These are phyloP conservation scores for Pichia scutulata DNA, from an alignment of 805 yeast genomes.

Conservation along the genomic window DNA sequence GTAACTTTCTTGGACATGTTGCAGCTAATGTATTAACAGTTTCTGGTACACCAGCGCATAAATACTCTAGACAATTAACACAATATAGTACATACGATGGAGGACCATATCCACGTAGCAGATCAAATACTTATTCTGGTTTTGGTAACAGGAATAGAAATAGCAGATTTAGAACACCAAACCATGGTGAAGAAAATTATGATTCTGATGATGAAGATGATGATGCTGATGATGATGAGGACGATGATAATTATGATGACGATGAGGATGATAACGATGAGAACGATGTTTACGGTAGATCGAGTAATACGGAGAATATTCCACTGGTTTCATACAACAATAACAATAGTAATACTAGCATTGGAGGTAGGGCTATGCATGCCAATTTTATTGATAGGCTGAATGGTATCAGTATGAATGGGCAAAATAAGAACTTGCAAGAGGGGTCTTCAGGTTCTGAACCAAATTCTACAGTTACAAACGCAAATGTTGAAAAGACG, in stretches of 20 bases:
- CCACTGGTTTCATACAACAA: not conserved
- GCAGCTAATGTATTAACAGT: conserved; percentile 8
- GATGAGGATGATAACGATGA: not conserved
- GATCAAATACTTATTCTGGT: not conserved
- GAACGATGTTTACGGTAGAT: not conserved
- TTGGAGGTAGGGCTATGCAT: not conserved
- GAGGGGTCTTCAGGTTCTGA: conserved; percentile 1
- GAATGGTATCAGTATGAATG: not conserved
- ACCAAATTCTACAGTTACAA: not conserved
- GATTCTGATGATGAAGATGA: not conserved
- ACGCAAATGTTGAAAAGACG: not conserved
- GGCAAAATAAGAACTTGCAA: not conserved
- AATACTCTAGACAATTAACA: conserved; percentile 7
- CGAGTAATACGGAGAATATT: not conserved
- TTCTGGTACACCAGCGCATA: conserved; percentile 5
- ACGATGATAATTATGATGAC: not conserved
- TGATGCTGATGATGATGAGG: not conserved
- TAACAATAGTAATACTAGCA: not conserved
- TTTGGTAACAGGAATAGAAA: not conserved
- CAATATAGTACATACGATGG: conserved; percentile 4
- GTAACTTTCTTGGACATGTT: conserved; percentile 2
- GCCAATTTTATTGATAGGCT: not conserved
- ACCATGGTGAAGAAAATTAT: not conserved
- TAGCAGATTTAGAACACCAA: not conserved
- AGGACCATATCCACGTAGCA: not conserved